phyloP scores from a whole-genome alignment of 1,139 yeast genomes.

The Lodderomyces margitis region DNA sequence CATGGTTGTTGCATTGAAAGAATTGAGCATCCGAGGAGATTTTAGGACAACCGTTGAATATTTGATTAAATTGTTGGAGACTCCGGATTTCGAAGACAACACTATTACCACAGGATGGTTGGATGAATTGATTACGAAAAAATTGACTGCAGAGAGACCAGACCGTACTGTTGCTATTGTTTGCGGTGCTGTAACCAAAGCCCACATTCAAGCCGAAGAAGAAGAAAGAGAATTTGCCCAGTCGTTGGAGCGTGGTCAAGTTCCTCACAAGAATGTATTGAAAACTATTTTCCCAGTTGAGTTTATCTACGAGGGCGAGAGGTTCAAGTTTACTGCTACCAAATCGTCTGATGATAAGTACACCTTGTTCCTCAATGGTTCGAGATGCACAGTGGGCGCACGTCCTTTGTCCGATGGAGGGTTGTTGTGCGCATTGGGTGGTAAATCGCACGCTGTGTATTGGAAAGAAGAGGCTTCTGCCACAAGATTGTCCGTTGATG shows the following conservation, averaged over 20 bases:
- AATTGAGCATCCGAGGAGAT: conserved; percentile 95
- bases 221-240: conserved; percentile 65
- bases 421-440: conserved; percentile 79
- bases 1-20: conserved; percentile 98
- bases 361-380: conserved; percentile 89
- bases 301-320: conserved; percentile 89
- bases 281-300: conserved; percentile 90
- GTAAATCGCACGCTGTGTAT: conserved; percentile 91
- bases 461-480: conserved; percentile 98
- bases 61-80: conserved; percentile 87
- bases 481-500: conserved; percentile 92
- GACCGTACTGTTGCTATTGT: conserved; percentile 86
- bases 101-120: conserved; percentile 98
- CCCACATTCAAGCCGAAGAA: conserved; percentile 76
- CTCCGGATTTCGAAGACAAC: conserved; percentile 94
- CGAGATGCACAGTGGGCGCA: conserved; percentile 84
- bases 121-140: conserved; percentile 90
- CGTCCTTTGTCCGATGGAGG: conserved; percentile 93
- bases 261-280: conserved; percentile 74
- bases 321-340: conserved; percentile 94
- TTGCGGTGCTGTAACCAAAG: conserved; percentile 97
- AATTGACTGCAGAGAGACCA: conserved; percentile 95
- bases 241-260: conserved; percentile 92
- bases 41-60: conserved; percentile 97
- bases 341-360: conserved; percentile 82